Conservation (phyloP, 1,139 yeast genomes). For the Yamadazyma dushanensis region DNA sequence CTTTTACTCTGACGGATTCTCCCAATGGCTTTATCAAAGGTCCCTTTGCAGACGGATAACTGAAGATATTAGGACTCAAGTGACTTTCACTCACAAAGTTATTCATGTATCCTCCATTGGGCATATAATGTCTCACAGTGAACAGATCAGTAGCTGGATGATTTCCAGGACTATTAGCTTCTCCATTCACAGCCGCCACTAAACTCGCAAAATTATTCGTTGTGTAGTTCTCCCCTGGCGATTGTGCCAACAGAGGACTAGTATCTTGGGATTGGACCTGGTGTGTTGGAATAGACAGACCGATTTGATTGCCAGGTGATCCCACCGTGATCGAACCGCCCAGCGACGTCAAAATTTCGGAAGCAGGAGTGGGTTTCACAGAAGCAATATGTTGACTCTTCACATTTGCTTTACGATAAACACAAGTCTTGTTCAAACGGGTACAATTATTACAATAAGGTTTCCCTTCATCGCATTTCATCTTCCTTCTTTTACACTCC, state of each 20-base stretch:
- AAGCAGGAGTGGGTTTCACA: too few species aligned
- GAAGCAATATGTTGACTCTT: not conserved
- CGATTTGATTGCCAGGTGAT: not conserved
- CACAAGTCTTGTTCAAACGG: slow-evolving; percentile 48
- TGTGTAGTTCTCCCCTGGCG: not conserved
- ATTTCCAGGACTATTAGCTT: not conserved
- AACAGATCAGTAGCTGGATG: slow-evolving; percentile 3
- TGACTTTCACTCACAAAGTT: not conserved
- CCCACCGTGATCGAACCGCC: not conserved
- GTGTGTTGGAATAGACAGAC: not conserved
- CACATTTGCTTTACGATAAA: slow-evolving; percentile 30
- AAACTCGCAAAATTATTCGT: not conserved
- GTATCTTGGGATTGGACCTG: not conserved
- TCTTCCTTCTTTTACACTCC: slow-evolving; percentile 62
- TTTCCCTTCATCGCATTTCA: slow-evolving; percentile 47
- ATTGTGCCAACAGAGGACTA: not conserved
- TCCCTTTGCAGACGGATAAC: not conserved
- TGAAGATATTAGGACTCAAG: not conserved
- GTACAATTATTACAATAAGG: slow-evolving; percentile 44
- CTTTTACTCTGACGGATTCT: not conserved
- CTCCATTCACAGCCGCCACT: slow-evolving; percentile 1
- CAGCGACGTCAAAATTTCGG: too few species aligned
- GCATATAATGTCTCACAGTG: slow-evolving; percentile 14
- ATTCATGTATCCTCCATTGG: slow-evolving; percentile 13
- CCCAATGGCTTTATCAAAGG: not conserved